Percentiles rank a stretch among this genome's conserved stretches.
These are phyloP conservation scores for Puccinia triticina DNA, from an alignment of 1,284 basidiomycete genomes.

Conservation along the genomic window DNA sequence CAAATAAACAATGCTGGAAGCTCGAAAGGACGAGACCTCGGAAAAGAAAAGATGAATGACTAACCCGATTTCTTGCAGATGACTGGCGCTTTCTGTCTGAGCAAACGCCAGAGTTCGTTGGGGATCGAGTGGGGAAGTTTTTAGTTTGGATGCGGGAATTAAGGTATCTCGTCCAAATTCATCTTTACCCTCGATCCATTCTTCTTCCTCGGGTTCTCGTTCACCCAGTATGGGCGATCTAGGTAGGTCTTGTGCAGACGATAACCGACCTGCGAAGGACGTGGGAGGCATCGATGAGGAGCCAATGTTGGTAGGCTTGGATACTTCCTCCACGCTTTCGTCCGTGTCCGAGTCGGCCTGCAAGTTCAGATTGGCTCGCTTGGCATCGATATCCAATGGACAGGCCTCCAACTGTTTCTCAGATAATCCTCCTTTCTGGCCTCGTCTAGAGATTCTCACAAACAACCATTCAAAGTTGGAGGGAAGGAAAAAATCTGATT, in stretches of 20 bases:
- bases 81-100: slow-evolving; percentile 37
- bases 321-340: slow-evolving; percentile 11
- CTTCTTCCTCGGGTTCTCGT: slow-evolving; percentile 26
- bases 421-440: slow-evolving; percentile 27
- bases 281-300: background rate
- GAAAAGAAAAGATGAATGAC: background rate
- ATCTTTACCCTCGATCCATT: slow-evolving; percentile 44
- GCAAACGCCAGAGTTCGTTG: slow-evolving; percentile 34
- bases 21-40: background rate
- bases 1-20: background rate
- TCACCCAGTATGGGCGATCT: slow-evolving; percentile 6
- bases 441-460: slow-evolving; percentile 5
- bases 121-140: background rate
- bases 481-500: background rate
- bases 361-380: slow-evolving; percentile 17
- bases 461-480: background rate
- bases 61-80: slow-evolving; percentile 7
- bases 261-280: slow-evolving; percentile 27
- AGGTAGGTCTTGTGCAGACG: background rate
- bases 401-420: slow-evolving; percentile 41
- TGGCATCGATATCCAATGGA: slow-evolving; percentile 32
- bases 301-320: background rate
- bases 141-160: background rate
- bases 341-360: background rate
- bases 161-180: slow-evolving; percentile 33